phyloP scores from a whole-genome alignment of 306 rosid species.

The Senna siamea region DNA sequence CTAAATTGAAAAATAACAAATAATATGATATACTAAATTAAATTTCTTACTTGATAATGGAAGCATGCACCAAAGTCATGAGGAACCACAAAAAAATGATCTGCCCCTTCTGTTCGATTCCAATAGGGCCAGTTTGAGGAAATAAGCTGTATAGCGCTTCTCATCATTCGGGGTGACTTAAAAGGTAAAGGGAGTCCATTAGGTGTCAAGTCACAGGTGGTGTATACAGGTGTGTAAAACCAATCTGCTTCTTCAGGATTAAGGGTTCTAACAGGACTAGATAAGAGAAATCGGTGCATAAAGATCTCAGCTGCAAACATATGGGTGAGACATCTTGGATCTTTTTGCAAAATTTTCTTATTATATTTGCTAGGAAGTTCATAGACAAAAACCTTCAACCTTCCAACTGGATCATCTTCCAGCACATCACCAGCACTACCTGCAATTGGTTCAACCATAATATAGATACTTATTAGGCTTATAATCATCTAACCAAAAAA shows the following conservation, averaged over 20 bases:
- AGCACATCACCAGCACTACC: slow-evolving; percentile 99
- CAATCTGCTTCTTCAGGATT: slow-evolving; percentile 98
- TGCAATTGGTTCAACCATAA: slow-evolving; percentile 43
- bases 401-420: slow-evolving; percentile 97
- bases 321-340: slow-evolving; percentile 88
- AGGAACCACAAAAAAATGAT: slow-evolving; percentile 94
- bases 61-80: slow-evolving; percentile 99
- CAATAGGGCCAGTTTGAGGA: slow-evolving; percentile 99
- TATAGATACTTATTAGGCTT: slow-evolving; percentile 24
- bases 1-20: neutral
- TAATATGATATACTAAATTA: slow-evolving; percentile 9
- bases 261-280: slow-evolving; percentile 94
- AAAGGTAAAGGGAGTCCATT: slow-evolving; percentile 98
- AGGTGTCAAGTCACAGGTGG: slow-evolving; percentile 95
- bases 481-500: slow-evolving; percentile 1
- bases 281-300: slow-evolving; percentile 91
- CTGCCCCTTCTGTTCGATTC: slow-evolving; percentile 91
- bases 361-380: slow-evolving; percentile 99
- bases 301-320: slow-evolving; percentile 99
- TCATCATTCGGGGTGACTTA: slow-evolving; percentile 96
- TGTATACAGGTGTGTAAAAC: slow-evolving; percentile 95
- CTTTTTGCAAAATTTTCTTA: slow-evolving; percentile 93
- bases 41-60: slow-evolving; percentile 80
- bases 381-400: slow-evolving; percentile 96
- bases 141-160: slow-evolving; percentile 95